These are phyloP conservation scores for Sungouiella blattae DNA, from an alignment of 805 yeast species.

Conservation along the genomic window DNA sequence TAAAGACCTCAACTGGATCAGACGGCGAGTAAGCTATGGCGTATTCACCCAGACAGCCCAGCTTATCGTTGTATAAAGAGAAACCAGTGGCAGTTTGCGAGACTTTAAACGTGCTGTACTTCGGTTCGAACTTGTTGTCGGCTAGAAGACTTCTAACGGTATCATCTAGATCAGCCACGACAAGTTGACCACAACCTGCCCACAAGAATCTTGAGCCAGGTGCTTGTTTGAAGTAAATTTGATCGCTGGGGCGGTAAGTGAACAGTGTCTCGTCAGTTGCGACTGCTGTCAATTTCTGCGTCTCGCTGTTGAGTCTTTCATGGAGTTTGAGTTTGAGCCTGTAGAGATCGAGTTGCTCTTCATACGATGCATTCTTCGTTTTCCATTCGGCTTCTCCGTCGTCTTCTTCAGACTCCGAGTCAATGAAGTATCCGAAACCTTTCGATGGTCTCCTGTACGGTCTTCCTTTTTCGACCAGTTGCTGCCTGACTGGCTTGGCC, in stretches of 20 bases:
- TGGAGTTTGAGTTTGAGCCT: constrained; percentile 5
- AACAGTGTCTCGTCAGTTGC: too few relatives aligned
- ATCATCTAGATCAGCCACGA: neutral
- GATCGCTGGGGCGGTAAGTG: too few relatives aligned
- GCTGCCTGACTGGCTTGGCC: constrained; percentile 1
- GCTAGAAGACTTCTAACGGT: neutral
- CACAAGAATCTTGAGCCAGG: neutral
- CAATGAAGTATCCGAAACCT: constrained; percentile 14
- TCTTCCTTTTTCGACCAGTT: neutral
- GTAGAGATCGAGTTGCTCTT: constrained; percentile 1
- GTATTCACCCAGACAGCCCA: neutral
- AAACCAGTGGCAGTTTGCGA: neutral
- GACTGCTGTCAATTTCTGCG: too few relatives aligned
- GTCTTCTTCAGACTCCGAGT: constrained; percentile 4
- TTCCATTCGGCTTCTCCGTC: constrained; percentile 1
- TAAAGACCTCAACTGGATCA: too few relatives aligned
- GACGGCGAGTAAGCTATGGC: too few relatives aligned
- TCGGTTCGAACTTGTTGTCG: neutral
- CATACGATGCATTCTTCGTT: constrained; percentile 3
- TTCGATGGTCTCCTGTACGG: constrained; percentile 8
- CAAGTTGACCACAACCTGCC: neutral
- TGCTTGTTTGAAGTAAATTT: neutral
- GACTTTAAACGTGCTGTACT: neutral
- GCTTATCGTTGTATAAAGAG: neutral
- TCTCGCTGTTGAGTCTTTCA: too few relatives aligned